Base-by-base conservation (phyloP, 2,329 filamentous ascomycete species). In the Pestalotiopsis sp. region DNA sequence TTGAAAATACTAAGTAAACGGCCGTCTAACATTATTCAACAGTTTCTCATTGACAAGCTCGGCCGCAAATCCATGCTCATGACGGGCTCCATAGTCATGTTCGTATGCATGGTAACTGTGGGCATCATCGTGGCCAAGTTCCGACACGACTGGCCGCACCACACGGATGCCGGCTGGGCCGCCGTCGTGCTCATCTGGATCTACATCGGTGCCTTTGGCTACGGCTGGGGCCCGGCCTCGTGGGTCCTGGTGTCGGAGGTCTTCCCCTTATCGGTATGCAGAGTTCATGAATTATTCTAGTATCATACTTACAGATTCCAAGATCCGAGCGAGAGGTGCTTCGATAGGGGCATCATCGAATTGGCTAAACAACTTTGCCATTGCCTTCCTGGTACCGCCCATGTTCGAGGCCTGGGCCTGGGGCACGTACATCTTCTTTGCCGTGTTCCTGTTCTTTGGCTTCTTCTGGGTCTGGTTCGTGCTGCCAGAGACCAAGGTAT, bases 281-380 rank as follows among this genome's bases (percentile, higher is more conserved):
- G 31, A 36, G 6, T 36, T 36, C 2, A 36, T 36, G 0, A 9
- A 36, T 2, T 3, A 1, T 36, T 36, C 31, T 9, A 36, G 31
- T 9, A 36, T 36, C 7, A 9, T 36, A 36, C 31, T 36, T 1
- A 36, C 31, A 27, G 25, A 27, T 2, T 0, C 31, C 31, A 36
- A 36, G 31, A 80, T 90, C 0, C 82, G 90, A 11, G 88, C 89
- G 1, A 91, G 92, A 75, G 90, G 90, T 31, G 87, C 90, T 2
- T 87, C 89, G 0, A 80, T 90, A 12, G 85, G 85, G 0, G 89
- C 87, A 0, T 87, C 83, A 69, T 85, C 84, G 1, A 90, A 88
- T 75, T n/a, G 89, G 82, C 74, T 90, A 2, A 88, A 86, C 75
- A 90, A 91, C 75, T 91, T 91, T 71, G 85, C 89, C 65, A 87